These are phyloP conservation scores for Monosporascus sp. DNA, from an alignment of 2,329 filamentous ascomycete genomes.

Conservation along the genomic window DNA sequence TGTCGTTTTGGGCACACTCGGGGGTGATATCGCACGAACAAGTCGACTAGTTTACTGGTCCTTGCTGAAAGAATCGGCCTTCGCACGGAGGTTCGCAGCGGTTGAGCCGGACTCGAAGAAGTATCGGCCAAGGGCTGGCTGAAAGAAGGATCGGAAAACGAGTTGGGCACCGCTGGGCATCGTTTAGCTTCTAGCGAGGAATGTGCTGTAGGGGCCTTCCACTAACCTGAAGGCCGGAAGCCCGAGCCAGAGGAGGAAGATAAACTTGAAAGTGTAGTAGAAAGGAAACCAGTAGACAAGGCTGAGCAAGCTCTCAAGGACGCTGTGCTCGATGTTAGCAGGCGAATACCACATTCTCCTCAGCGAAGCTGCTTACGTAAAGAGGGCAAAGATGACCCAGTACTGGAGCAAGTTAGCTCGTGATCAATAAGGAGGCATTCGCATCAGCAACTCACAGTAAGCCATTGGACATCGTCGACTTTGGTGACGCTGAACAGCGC, in stretches of 20 bases:
- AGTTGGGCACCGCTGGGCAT: constrained; percentile 80
- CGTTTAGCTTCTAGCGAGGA: not conserved
- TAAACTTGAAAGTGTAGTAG: constrained; percentile 99
- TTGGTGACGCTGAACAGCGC: constrained; percentile 69
- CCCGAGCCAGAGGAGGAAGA: constrained; percentile 95
- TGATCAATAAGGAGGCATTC: constrained; percentile 6
- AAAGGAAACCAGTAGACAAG: constrained; percentile 96
- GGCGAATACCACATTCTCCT: constrained; percentile 1
- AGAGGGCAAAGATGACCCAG: constrained; percentile 81
- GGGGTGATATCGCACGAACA: constrained; percentile 9
- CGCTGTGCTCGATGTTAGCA: constrained; percentile 35
- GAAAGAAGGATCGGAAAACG: constrained; percentile 93
- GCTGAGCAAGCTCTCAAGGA: constrained; percentile 75
- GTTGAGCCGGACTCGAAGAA: constrained; percentile 68
- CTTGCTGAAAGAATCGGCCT: constrained; percentile 75
- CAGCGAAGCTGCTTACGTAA: constrained; percentile 50
- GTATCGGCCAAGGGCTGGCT: constrained; percentile 88
- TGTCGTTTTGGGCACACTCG: constrained; percentile 13
- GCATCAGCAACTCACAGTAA: constrained; percentile 51
- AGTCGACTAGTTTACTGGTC: constrained; percentile 46
- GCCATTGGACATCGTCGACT: constrained; percentile 76
- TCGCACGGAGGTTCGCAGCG: constrained; percentile 80
- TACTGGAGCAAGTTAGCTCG: constrained; percentile 52
- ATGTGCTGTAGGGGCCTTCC: constrained; percentile 1
- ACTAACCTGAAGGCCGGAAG: constrained; percentile 89